Conservation (phyloP, 2,329 filamentous ascomycete species). For the Didymella glomerata region DNA sequence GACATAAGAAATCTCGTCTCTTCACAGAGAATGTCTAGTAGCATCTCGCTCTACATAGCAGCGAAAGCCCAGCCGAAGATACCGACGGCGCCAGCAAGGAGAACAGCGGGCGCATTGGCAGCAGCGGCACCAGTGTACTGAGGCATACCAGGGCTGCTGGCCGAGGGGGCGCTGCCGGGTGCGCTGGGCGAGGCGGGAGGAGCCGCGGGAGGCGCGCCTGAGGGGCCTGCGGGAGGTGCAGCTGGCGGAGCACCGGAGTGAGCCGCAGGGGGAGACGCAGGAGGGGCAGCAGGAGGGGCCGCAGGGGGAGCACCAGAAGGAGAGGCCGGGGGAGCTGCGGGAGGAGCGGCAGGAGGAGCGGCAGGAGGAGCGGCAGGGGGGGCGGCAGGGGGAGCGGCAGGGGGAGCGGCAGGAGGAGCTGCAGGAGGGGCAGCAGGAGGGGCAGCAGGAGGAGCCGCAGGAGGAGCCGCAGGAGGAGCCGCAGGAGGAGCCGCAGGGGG, state of each 20-base stretch:
- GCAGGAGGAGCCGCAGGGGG: background rate
- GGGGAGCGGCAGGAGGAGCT: background rate
- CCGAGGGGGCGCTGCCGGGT: background rate
- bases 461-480: background rate
- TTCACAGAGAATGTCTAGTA: background rate
- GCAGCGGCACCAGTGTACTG: conserved; percentile 21
- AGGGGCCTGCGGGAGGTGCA: conserved; percentile 1
- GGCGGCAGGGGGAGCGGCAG: background rate
- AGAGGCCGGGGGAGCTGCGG: conserved; percentile 1
- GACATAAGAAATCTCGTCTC: conserved; percentile 6
- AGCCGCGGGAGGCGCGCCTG: background rate
- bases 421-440: background rate
- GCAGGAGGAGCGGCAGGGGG: background rate
- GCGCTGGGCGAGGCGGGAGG: background rate
- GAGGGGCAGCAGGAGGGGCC: background rate
- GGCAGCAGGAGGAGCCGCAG: conserved; percentile 1
- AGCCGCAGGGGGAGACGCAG: background rate
- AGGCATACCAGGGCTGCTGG: background rate
- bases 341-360: background rate
- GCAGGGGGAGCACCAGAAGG: background rate
- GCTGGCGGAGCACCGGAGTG: background rate
- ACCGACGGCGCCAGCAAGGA: conserved; percentile 19
- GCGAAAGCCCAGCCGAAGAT: conserved; percentile 22
- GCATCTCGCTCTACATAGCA: conserved; percentile 10
- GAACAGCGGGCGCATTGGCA: conserved; percentile 9